Percentiles rank a stretch among this genome's conserved stretches.
Conservation (phyloP, 2,329 filamentous ascomycete genomes). For the Plenodomus biglobosus region DNA sequence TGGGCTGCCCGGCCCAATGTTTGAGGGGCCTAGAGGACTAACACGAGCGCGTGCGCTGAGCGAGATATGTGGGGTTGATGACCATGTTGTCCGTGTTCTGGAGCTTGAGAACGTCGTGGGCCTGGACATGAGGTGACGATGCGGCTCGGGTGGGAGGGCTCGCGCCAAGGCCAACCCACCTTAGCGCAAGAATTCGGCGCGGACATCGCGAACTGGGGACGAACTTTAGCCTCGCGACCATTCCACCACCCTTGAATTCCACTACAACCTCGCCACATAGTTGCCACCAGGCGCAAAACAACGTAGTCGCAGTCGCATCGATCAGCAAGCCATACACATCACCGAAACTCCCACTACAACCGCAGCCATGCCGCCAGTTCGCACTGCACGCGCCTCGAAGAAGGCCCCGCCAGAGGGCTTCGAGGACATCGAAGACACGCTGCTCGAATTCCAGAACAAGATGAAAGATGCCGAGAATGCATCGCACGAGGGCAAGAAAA, state of each 20-base stretch:
- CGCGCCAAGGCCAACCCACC: slow-evolving; percentile 24
- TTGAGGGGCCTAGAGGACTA: slow-evolving; percentile 18
- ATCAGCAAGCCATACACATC: neutral
- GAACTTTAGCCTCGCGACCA: slow-evolving; percentile 8
- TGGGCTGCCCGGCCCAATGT: slow-evolving; percentile 17
- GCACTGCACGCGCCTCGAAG: slow-evolving; percentile 68
- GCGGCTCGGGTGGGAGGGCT: slow-evolving; percentile 33
- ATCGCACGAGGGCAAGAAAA: slow-evolving; percentile 74
- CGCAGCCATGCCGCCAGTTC: slow-evolving; percentile 70
- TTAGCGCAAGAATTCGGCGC: slow-evolving; percentile 27
- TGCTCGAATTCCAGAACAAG: slow-evolving; percentile 83
- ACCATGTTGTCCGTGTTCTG: slow-evolving; percentile 58
- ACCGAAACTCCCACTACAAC: neutral
- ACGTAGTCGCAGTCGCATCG: no score
- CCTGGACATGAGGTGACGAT: slow-evolving; percentile 35
- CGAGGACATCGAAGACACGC: slow-evolving; percentile 82
- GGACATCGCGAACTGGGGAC: slow-evolving; percentile 18
- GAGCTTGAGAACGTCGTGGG: slow-evolving; percentile 23
- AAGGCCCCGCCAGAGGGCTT: slow-evolving; percentile 86
- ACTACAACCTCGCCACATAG: neutral
- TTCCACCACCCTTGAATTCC: slow-evolving; percentile 1
- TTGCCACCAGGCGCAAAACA: neutral
- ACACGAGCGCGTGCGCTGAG: slow-evolving; percentile 58
- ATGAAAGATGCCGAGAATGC: slow-evolving; percentile 96
- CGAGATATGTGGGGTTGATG: slow-evolving; percentile 92